These are phyloP conservation scores for Lavandula angustifolia DNA, from an alignment of 257 asterid genomes.

Conservation along the genomic window DNA sequence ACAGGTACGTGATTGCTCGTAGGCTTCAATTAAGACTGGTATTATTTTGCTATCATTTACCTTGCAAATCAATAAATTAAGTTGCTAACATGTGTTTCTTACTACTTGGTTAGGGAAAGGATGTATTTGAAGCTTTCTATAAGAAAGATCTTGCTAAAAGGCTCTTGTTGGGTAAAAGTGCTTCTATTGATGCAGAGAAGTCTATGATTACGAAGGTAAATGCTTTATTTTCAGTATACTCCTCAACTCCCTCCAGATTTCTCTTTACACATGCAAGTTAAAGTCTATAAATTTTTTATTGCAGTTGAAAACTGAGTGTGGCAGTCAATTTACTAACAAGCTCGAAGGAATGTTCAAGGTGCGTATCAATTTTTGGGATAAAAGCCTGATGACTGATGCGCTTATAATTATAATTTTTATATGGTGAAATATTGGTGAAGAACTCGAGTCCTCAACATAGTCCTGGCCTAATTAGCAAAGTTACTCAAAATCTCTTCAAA, in stretches of 20 bases:
- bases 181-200: constrained; percentile 96
- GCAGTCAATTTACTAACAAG: constrained; percentile 97
- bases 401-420: no score
- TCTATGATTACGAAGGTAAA: constrained; percentile 76
- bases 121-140: constrained; percentile 68
- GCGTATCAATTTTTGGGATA: constrained; percentile 24
- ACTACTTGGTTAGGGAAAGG: constrained; percentile 49
- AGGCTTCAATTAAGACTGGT: background rate
- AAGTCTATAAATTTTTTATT: constrained; percentile 33
- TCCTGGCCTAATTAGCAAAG: background rate
- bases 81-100: constrained; percentile 8
- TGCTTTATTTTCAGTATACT: constrained; percentile 29
- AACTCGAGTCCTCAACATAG: background rate
- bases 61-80: background rate
- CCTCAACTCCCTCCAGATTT: background rate
- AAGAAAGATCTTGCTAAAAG: constrained; percentile 85
- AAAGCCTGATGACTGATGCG: constrained; percentile 17
- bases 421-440: background rate
- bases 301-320: constrained; percentile 98
- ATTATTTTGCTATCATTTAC: constrained; percentile 6
- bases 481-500: background rate
- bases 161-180: constrained; percentile 90
- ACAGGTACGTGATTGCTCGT: constrained; percentile 55
- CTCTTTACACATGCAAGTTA: constrained; percentile 25
- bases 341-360: constrained; percentile 99